These are phyloP conservation scores for Zoysia matrella DNA, from an alignment of 202 grass and related monocot genomes.

Conservation along the genomic window DNA sequence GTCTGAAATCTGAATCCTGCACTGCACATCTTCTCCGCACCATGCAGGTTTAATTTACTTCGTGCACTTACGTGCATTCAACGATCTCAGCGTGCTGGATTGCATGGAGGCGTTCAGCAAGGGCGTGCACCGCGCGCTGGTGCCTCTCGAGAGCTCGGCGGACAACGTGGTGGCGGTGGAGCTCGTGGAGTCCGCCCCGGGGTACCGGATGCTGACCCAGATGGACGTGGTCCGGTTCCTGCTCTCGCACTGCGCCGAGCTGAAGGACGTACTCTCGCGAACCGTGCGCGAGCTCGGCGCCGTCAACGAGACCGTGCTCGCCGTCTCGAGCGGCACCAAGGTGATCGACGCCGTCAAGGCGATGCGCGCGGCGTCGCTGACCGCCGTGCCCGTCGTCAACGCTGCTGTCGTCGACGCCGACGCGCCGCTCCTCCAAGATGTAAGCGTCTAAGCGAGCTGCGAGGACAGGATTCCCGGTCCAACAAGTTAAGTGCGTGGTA, in stretches of 20 bases:
- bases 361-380: constrained; percentile 71
- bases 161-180: constrained; percentile 59
- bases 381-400: constrained; percentile 68
- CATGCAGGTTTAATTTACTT: no score
- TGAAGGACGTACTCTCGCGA: constrained; percentile 58
- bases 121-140: constrained; percentile 84
- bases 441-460: constrained; percentile 9
- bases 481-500: no score
- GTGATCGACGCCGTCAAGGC: constrained; percentile 68
- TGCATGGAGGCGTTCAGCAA: constrained; percentile 96
- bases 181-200: constrained; percentile 68
- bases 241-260: constrained; percentile 41
- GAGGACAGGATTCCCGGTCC: no score
- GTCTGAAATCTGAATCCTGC: no score
- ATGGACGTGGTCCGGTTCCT: constrained; percentile 88
- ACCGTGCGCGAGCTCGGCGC: constrained; percentile 62
- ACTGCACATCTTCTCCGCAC: no score
- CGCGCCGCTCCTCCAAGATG: constrained; percentile 57
- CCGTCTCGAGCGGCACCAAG: constrained; percentile 46
- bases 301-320: constrained; percentile 61
- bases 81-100: constrained; percentile 62
- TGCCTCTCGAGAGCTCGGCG: constrained; percentile 76
- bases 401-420: not conserved
- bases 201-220: constrained; percentile 86
- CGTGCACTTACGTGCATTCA: no score